Evolutionary conservation across 306 rosid species (phyloP).

Genomic region (Cucurbita maxima): DNA sequence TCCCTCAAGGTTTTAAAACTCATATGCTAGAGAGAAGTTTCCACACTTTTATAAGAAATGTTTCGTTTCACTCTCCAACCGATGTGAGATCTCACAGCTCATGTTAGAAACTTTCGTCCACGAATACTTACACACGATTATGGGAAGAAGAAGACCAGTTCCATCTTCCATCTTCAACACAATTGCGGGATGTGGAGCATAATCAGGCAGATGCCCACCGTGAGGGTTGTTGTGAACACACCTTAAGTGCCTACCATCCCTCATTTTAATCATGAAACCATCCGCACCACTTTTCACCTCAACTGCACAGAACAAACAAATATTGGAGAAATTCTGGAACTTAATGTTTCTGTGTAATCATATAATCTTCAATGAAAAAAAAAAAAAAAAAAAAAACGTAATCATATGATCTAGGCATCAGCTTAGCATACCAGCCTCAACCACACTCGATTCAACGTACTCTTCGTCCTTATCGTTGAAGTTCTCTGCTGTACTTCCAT

Average conservation of each 20-base stretch:
- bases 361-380: too few relatives aligned
- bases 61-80: too few relatives aligned
- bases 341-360: too few relatives aligned
- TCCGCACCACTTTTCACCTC: constrained; percentile 98
- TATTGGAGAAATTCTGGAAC: neutral
- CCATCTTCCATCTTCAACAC: constrained; percentile 97
- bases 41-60: too few relatives aligned
- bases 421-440: constrained; percentile 78
- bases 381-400: neutral
- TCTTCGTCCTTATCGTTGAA: constrained; percentile 81
- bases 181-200: constrained; percentile 96
- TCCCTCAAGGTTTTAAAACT: too few relatives aligned
- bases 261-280: constrained; percentile 91
- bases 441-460: constrained; percentile 68
- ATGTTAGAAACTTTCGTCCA: neutral
- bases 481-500: constrained; percentile 70
- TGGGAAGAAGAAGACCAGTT: constrained; percentile 92
- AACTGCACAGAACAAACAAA: constrained; percentile 35
- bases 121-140: constrained; percentile 78
- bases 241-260: constrained; percentile 86
- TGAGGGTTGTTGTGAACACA: constrained; percentile 91
- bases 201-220: constrained; percentile 90
- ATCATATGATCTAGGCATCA: neutral
- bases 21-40: too few relatives aligned
- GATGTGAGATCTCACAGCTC: too few relatives aligned